Conservation (phyloP, 1,284 basidiomycete genomes). For the Trichosporon sp. region DNA sequence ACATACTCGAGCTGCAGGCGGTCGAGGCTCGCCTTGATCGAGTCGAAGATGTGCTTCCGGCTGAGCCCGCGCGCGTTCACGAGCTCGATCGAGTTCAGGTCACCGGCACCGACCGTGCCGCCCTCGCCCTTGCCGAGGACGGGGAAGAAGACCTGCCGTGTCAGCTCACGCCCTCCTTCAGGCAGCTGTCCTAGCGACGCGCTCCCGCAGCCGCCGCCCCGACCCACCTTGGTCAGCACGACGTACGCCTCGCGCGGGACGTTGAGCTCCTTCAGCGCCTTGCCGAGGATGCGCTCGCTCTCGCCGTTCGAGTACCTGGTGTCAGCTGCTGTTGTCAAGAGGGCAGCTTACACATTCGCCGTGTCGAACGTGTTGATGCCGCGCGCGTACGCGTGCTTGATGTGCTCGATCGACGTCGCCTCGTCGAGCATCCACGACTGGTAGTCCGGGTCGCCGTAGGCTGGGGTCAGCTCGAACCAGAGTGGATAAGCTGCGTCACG, state of each 20-base stretch:
- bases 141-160: slow-evolving; percentile 22
- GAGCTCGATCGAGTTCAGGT: slow-evolving; percentile 8
- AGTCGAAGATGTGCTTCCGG: slow-evolving; percentile 61
- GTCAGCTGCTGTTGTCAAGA: neutral
- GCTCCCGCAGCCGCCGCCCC: neutral
- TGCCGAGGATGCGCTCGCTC: slow-evolving; percentile 64
- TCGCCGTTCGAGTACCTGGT: slow-evolving; percentile 56
- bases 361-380: slow-evolving; percentile 46
- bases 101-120: slow-evolving; percentile 6
- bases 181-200: too few relatives aligned
- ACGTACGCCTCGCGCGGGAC: slow-evolving; percentile 71
- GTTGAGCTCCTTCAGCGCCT: slow-evolving; percentile 67
- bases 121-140: slow-evolving; percentile 8
- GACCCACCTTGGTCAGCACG: slow-evolving; percentile 66
- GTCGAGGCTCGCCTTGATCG: slow-evolving; percentile 61
- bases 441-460: slow-evolving; percentile 30
- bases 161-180: neutral
- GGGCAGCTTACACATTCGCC: slow-evolving; percentile 28
- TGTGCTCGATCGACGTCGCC: slow-evolving; percentile 40
- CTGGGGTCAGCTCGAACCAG: slow-evolving; percentile 13
- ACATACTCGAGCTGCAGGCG: slow-evolving; percentile 67
- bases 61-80: slow-evolving; percentile 54
- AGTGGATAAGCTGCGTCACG: neutral
- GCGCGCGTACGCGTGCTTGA: slow-evolving; percentile 41
- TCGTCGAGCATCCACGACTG: slow-evolving; percentile 42